Base-by-base conservation (phyloP, 176 grass and related monocot genomes). In the Chrysopogon serrulatus region DNA sequence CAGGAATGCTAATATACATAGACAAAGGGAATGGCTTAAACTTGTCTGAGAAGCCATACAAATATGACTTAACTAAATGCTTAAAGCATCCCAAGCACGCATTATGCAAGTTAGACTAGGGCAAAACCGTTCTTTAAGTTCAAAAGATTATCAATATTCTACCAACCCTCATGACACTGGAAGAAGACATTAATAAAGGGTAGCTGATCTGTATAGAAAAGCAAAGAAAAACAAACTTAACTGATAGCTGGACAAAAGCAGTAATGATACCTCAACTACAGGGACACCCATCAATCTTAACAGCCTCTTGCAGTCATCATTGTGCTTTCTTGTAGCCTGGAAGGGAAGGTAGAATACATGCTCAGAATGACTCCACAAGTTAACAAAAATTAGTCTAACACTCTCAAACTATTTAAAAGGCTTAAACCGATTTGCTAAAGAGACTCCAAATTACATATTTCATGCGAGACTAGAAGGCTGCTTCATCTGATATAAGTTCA, bases 221-320 rank as follows among this genome's bases (percentile, higher is more conserved):
- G 16, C 40, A 76, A 13, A 65, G 19, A 62, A 60, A 88, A 57
- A 71, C 1, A 53, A 80, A 81, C 12, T 59, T 65, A 77, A 76
- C 18, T 19, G 36, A 78, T 73, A 6, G 14, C 57, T 77, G n/a
- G 41, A 59, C 24, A 16, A 78, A 48, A 65, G 47, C 10, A 85
- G 37, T 41, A 77, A 78, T 32, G 23, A 49, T 86, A 98, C 93
- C 96, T 98, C 86, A 86, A 98, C 79, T 54, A 94, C 42, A 82
- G 93, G 93, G 64, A 98, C 59, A 59, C 96, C 96, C 93, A 98
- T 98, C 80, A 98, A 81, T 74, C 76, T 90, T 87, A 98, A 83
- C 35, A 94, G 73, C 43, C 74, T 87, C 83, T 92, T 94, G 77
- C 96, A 98, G 31, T 93, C 96, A 69, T 95, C 93, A 79, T 98